Evolutionary conservation across 495 filamentous ascomycete species (phyloP).

Genomic region (Penicillium psychrofluorescens): DNA sequence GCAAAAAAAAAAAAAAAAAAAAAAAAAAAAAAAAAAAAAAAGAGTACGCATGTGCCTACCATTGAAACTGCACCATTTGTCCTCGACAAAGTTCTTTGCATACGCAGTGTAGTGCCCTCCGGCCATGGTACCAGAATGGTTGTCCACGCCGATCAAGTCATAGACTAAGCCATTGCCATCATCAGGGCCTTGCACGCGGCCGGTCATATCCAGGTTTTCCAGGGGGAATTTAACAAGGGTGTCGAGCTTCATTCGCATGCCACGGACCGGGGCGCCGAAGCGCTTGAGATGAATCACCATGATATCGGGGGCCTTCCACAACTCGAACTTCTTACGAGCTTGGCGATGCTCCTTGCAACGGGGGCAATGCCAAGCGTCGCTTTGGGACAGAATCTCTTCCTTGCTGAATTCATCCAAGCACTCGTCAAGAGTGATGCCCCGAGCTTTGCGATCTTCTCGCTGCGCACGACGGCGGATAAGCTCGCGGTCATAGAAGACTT

Average conservation of each 20-base stretch:
- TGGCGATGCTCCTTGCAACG: constrained; percentile 88
- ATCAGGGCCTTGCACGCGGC: constrained; percentile 67
- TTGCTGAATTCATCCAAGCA: constrained; percentile 90
- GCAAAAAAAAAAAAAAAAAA: constrained; percentile 2
- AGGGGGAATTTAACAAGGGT: constrained; percentile 87
- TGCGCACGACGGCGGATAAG: constrained; percentile 52
- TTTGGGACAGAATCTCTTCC: constrained; percentile 83
- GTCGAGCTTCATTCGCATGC: constrained; percentile 80
- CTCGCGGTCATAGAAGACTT: constrained; percentile 56
- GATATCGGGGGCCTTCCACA: constrained; percentile 95
- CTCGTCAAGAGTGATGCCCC: constrained; percentile 77
- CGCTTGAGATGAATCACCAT: constrained; percentile 92
- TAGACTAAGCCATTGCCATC: constrained; percentile 76
- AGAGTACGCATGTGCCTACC: constrained; percentile 43
- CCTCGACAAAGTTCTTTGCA: constrained; percentile 82
- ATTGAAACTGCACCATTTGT: constrained; percentile 88
- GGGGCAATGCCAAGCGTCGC: constrained; percentile 95
- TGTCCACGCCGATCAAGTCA: constrained; percentile 90
- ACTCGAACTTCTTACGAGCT: constrained; percentile 90
- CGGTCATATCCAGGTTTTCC: constrained; percentile 74
- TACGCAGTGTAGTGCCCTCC: constrained; percentile 95
- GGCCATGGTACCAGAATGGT: constrained; percentile 85
- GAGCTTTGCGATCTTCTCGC: constrained; percentile 55
- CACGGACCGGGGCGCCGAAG: constrained; percentile 64
- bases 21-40: constrained; percentile 2